These are phyloP conservation scores for Polyplosphaeria fusca DNA, from an alignment of 495 filamentous ascomycete genomes.

Conservation along the genomic window DNA sequence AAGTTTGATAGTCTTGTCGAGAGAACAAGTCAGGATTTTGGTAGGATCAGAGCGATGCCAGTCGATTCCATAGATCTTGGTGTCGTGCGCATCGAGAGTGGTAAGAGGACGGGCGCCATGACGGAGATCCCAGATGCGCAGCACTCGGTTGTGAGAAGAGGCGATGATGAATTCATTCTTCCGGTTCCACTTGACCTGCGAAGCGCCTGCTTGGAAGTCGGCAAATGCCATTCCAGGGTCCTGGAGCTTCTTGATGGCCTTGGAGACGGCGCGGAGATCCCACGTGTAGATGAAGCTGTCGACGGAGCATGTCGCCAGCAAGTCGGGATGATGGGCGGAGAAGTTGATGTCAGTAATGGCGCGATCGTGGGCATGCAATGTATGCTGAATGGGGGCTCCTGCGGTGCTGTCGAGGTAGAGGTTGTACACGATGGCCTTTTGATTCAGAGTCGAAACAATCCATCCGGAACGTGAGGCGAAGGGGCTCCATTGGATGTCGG, in stretches of 20 bases:
- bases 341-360: slow-evolving; percentile 98
- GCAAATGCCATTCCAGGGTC: slow-evolving; percentile 53
- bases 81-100: slow-evolving; percentile 85
- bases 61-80: slow-evolving; percentile 93
- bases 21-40: slow-evolving; percentile 77
- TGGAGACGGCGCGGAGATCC: slow-evolving; percentile 76
- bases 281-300: slow-evolving; percentile 93
- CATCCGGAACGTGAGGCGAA: slow-evolving; percentile 86
- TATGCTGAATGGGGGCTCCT: slow-evolving; percentile 78
- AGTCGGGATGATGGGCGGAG: slow-evolving; percentile 84
- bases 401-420: slow-evolving; percentile 64
- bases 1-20: slow-evolving; percentile 90
- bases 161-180: slow-evolving; percentile 81
- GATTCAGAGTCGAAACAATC: slow-evolving; percentile 91
- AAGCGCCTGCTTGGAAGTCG: slow-evolving; percentile 92
- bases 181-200: slow-evolving; percentile 93
- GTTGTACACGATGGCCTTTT: slow-evolving; percentile 95
- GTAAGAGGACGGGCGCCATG: slow-evolving; percentile 74
- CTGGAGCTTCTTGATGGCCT: slow-evolving; percentile 57
- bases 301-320: slow-evolving; percentile 85
- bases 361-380: slow-evolving; percentile 82
- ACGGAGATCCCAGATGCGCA: slow-evolving; percentile 88
- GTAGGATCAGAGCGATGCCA: slow-evolving; percentile 78
- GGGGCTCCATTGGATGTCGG: slow-evolving; percentile 98
- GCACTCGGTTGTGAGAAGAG: slow-evolving; percentile 80